Percentiles rank a stretch among this genome's conserved stretches.
Conservation (phyloP, 2,329 filamentous ascomycete species). For the Aureobasidium sp. region DNA sequence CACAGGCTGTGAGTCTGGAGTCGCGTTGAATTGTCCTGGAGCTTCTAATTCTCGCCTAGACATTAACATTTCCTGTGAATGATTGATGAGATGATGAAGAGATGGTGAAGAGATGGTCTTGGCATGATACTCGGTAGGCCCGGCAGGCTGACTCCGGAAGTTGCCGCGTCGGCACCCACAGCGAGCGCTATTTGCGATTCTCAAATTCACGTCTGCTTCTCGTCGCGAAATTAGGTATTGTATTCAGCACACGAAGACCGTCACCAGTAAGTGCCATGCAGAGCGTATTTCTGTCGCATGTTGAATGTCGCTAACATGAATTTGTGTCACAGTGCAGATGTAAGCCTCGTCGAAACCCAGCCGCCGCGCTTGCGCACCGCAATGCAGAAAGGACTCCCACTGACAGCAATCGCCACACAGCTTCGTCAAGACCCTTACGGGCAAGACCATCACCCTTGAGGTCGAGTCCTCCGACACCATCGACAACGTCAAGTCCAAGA, state of each 20-base stretch:
- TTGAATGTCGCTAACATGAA: constrained; percentile 12
- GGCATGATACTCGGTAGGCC: background rate
- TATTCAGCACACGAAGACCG: constrained; percentile 16
- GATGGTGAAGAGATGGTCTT: background rate
- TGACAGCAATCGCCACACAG: constrained; percentile 43
- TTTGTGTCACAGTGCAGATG: constrained; percentile 68
- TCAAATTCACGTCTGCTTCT: constrained; percentile 5
- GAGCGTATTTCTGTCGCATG: background rate
- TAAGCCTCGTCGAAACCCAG: constrained; percentile 46
- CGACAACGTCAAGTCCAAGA: constrained; percentile 99
- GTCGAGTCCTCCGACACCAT: constrained; percentile 98
- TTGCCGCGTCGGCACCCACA: background rate
- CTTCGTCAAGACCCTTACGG: constrained; percentile 99
- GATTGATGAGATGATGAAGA: background rate
- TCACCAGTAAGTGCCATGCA: constrained; percentile 12
- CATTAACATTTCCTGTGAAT: too few relatives aligned
- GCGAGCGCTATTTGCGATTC: background rate
- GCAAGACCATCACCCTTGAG: constrained; percentile 99
- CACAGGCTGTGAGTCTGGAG: too few relatives aligned
- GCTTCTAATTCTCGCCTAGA: too few relatives aligned
- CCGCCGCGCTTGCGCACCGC: constrained; percentile 20
- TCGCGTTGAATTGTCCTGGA: too few relatives aligned
- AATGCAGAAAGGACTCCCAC: constrained; percentile 25
- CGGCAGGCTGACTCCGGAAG: background rate
- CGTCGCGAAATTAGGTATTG: constrained; percentile 7